phyloP scores from a whole-genome alignment of 352 stramenopile species.

The Phytophthora sp. region DNA sequence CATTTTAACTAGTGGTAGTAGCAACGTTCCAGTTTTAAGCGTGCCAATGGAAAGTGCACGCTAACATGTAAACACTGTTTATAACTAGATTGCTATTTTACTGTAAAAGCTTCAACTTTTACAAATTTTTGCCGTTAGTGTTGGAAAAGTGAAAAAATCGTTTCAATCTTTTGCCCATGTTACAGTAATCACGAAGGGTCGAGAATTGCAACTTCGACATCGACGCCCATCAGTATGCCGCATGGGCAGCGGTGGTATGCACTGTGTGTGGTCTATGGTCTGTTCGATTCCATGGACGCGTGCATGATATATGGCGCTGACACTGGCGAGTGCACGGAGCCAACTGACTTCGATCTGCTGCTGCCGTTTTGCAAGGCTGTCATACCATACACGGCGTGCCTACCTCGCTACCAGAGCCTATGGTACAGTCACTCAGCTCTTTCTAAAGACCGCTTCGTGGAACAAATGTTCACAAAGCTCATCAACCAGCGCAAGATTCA shows the following conservation, averaged over 20 bases:
- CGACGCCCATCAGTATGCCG: not conserved
- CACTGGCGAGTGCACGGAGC: slow-evolving; percentile 66
- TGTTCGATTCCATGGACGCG: not conserved
- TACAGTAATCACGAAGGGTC: too few species aligned
- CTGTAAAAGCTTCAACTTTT: too few species aligned
- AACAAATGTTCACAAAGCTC: slow-evolving; percentile 74
- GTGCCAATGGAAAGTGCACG: too few species aligned
- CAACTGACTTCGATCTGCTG: slow-evolving; percentile 69
- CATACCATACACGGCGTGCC: slow-evolving; percentile 75
- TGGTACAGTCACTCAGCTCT: slow-evolving; percentile 83
- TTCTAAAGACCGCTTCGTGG: slow-evolving; percentile 71
- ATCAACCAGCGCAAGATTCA: slow-evolving; percentile 60
- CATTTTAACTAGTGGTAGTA: too few species aligned
- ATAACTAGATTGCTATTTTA: too few species aligned
- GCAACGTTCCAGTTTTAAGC: too few species aligned
- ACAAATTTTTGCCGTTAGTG: too few species aligned
- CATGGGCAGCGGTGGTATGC: not conserved
- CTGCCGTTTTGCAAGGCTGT: slow-evolving; percentile 76
- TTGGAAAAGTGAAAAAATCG: too few species aligned
- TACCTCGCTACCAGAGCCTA: slow-evolving; percentile 72
- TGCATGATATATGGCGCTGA: slow-evolving; percentile 63
- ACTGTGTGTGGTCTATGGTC: not conserved
- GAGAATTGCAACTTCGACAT: too few species aligned
- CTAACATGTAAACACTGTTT: too few species aligned
- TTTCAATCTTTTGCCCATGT: too few species aligned